Evolutionary conservation across 495 filamentous ascomycete species (phyloP).

Genomic region (Penicillium maclennaniae): DNA sequence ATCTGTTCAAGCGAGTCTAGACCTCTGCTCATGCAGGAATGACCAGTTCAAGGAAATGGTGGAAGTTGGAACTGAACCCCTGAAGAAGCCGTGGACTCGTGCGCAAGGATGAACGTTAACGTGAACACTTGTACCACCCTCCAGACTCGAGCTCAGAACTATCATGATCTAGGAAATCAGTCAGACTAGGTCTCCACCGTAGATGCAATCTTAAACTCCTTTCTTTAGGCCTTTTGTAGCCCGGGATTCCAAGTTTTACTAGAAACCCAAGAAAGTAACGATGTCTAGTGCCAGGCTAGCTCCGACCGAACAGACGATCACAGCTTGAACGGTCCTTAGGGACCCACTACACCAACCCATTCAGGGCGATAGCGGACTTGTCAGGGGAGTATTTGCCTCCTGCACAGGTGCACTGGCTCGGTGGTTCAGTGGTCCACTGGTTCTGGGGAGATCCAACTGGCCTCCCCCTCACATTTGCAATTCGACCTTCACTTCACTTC

Average conservation of each 20-base stretch:
- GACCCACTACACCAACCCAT: background rate
- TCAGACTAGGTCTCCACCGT: background rate
- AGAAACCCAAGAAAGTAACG: background rate
- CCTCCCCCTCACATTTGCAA: background rate
- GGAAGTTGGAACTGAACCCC: background rate
- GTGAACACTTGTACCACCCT: background rate
- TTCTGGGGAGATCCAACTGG: background rate
- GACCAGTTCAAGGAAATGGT: background rate
- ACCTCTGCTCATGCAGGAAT: background rate
- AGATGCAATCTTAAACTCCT: background rate
- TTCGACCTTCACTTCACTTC: background rate
- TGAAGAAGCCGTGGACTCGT: background rate
- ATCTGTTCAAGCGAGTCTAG: background rate
- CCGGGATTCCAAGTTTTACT: background rate
- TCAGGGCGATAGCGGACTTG: slow-evolving; percentile 4
- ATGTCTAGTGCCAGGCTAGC: slow-evolving; percentile 7
- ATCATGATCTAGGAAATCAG: background rate
- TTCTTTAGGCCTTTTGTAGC: background rate
- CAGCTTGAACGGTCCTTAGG: background rate
- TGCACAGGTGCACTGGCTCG: slow-evolving; percentile 2
- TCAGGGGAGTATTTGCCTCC: slow-evolving; percentile 15
- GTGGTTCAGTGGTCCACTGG: background rate
- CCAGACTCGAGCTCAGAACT: background rate
- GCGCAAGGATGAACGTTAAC: background rate
- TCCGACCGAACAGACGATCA: slow-evolving; percentile 8